Conservation (phyloP, 225 moss, liverwort and hornwort genomes). For the Bryum argenteum region DNA sequence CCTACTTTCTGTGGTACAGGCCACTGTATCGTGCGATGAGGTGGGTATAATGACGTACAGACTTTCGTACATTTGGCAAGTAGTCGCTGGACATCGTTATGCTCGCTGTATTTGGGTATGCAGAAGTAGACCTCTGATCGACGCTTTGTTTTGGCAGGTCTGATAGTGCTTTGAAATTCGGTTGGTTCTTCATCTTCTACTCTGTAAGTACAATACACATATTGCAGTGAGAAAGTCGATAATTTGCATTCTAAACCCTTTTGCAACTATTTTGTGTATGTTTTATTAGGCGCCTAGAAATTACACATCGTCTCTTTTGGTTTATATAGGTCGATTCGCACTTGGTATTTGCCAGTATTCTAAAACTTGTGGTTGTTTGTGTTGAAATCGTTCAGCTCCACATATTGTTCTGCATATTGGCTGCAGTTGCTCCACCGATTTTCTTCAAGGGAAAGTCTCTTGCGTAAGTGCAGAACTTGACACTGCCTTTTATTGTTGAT, state of each 20-base stretch:
- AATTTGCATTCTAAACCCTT: background rate
- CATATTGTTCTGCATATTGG: constrained; percentile 65
- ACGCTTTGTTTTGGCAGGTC: constrained; percentile 53
- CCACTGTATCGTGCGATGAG: constrained; percentile 99
- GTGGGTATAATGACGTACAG: constrained; percentile 41
- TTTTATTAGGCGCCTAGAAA: background rate
- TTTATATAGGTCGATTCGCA: constrained; percentile 8
- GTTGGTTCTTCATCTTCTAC: constrained; percentile 98
- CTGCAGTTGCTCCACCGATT: constrained; percentile 88
- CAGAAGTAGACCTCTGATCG: constrained; percentile 7
- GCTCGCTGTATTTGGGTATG: background rate
- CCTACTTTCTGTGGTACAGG: constrained; percentile 96
- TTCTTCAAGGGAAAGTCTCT: constrained; percentile 94
- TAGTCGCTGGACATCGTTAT: background rate
- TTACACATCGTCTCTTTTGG: background rate
- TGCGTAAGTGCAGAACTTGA: constrained; percentile 68
- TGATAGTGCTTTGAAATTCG: constrained; percentile 91
- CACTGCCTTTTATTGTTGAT: background rate
- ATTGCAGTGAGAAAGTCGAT: background rate
- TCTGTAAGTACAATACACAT: constrained; percentile 49
- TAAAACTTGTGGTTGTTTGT: constrained; percentile 21
- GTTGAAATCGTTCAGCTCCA: constrained; percentile 59
- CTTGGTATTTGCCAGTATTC: background rate
- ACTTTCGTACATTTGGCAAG: background rate
- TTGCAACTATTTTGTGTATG: background rate